Base-by-base conservation (phyloP, 2,329 filamentous ascomycete species). In the Sarocladium kiliense region DNA sequence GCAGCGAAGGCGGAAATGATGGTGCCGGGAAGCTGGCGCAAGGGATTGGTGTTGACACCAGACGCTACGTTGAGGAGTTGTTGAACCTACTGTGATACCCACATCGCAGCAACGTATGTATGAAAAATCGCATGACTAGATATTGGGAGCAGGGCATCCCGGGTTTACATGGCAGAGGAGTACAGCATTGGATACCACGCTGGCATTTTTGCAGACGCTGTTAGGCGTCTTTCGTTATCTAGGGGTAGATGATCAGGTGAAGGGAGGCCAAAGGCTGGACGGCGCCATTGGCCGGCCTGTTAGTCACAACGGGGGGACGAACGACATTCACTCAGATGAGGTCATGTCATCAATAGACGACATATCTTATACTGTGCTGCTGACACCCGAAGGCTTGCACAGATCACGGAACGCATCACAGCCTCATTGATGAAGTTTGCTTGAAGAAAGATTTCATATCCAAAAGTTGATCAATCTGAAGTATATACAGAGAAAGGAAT, bases 11-110 rank as follows among this genome's bases (percentile, higher is more conserved):
- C 14, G 61, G 70, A 47, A 63, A 77, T 56, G 80, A 79, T 23
- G 82, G 81, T 2, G 80, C 84, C 1, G 79, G 77, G 19, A 79
- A 79, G 55, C 68, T 91, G 60, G 84, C 81, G 0, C 85, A 89
- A 63, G 88, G 88, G 0, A 89, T 92, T 59, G 88, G 88, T 0
- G 78, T 91, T 32, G 88, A 92, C 73, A 89, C 88, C 27, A 79
- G 85, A 67, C 81, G 80, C 65, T 91, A 91, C 68, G 82, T 91
- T 3, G 88, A 91, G 67, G 84, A 84, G 1, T 66, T 92, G 55
- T 71, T 91, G 67, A 89, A 78, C 64, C 67, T 91, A 64, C 57
- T 73, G 30, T 72, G 57, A 60, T 16, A 23, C n/a, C n/a, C n/a
- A n/a, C n/a, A n/a, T n/a, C n/a, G n/a, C n/a, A n/a, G 19, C 6